Conservation (phyloP, 192 early-diverging fungal genomes). For the Backusella mclennaniae region DNA sequence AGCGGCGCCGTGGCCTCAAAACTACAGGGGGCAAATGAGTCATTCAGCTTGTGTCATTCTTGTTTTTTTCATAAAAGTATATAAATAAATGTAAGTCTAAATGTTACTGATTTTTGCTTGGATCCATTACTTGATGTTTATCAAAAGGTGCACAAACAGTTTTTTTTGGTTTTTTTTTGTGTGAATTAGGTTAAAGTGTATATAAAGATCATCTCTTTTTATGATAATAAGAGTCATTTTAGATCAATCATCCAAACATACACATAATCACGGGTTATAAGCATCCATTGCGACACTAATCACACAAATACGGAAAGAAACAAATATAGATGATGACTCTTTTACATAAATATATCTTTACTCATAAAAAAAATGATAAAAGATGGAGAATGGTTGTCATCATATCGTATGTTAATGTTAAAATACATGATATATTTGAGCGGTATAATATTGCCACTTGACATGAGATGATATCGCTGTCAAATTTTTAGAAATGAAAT, state of each 20-base stretch:
- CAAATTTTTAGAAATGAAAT: neutral
- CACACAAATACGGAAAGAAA: neutral
- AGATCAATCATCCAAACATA: neutral
- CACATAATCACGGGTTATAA: neutral
- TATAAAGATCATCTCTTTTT: neutral
- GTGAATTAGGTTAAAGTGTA: neutral
- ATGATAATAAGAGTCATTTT: neutral
- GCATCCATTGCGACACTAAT: neutral
- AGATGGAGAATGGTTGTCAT: too few species aligned
- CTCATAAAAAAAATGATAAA: too few species aligned
- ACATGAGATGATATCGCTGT: neutral
- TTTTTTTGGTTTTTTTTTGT: neutral
- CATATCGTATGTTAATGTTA: too few species aligned
- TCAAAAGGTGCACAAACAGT: neutral
- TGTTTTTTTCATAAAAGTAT: neutral
- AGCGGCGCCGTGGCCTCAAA: neutral
- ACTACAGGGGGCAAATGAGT: constrained; percentile 4
- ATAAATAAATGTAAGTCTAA: neutral
- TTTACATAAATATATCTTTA: neutral
- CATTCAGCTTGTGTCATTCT: neutral
- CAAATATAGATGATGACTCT: neutral
- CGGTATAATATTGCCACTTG: too few species aligned
- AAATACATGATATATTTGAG: too few species aligned
- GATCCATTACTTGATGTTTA: too few species aligned
- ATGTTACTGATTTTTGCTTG: too few species aligned